These are phyloP conservation scores for Pythium plurisporium DNA, from an alignment of 352 stramenopile genomes.

Conservation along the genomic window DNA sequence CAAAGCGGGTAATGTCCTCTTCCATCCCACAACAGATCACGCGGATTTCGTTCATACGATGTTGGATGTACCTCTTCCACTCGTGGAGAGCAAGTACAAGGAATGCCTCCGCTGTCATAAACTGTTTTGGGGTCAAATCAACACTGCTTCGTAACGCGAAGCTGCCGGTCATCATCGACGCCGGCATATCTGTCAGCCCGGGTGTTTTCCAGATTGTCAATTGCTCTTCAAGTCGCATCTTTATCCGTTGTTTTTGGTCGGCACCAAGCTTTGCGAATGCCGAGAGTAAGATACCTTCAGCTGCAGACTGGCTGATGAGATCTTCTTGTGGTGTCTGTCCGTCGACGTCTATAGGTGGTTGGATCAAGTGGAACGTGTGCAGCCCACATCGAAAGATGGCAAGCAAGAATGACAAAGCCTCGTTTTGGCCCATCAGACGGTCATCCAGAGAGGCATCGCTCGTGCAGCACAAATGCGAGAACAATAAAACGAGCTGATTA, in stretches of 20 bases:
- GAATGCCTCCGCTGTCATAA: slow-evolving; percentile 44
- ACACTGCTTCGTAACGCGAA: background rate
- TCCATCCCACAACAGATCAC: slow-evolving; percentile 54
- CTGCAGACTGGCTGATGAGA: slow-evolving; percentile 31
- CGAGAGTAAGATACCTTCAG: slow-evolving; percentile 39
- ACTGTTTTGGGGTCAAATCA: slow-evolving; percentile 12
- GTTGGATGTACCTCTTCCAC: slow-evolving; percentile 65
- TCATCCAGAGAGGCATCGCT: slow-evolving; percentile 51
- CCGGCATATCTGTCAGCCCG: background rate
- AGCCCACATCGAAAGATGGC: slow-evolving; percentile 53
- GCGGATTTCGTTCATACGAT: slow-evolving; percentile 65
- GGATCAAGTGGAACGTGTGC: slow-evolving; percentile 49
- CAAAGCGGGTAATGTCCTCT: slow-evolving; percentile 52
- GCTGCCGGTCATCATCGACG: slow-evolving; percentile 7
- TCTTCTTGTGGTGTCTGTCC: slow-evolving; percentile 18
- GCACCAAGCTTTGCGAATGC: slow-evolving; percentile 44
- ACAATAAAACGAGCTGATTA: slow-evolving; percentile 45
- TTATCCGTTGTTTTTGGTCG: slow-evolving; percentile 46
- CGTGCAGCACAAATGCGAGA: slow-evolving; percentile 72
- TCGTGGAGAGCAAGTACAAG: slow-evolving; percentile 56
- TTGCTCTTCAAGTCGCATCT: slow-evolving; percentile 31
- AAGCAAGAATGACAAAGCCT: slow-evolving; percentile 58
- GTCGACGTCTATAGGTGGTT: slow-evolving; percentile 17
- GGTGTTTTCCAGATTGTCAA: slow-evolving; percentile 23
- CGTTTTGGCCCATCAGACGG: slow-evolving; percentile 60